These are phyloP conservation scores for Ceratocystis albifundus DNA, from an alignment of 2,329 filamentous ascomycete genomes.

Conservation along the genomic window DNA sequence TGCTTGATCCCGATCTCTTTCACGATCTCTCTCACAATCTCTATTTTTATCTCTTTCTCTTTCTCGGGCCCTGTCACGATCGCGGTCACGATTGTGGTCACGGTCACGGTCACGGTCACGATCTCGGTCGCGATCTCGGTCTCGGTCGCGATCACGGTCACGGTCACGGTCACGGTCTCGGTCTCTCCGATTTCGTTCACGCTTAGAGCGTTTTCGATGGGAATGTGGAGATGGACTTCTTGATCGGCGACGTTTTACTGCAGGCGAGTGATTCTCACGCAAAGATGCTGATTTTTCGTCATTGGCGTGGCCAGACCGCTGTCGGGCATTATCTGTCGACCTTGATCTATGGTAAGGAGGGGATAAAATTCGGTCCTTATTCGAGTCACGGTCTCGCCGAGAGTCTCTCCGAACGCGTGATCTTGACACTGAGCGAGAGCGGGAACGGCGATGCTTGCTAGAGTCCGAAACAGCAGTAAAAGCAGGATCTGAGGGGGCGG, in stretches of 20 bases:
- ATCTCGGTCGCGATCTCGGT: conserved; percentile 3
- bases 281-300: conserved; percentile 11
- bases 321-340: conserved; percentile 8
- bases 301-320: neutral
- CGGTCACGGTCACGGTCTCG: conserved; percentile 6
- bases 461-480: neutral
- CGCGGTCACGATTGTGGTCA: conserved; percentile 10
- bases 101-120: conserved; percentile 9
- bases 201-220: conserved; percentile 10
- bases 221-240: conserved; percentile 19
- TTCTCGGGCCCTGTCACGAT: conserved; percentile 15
- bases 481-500: neutral
- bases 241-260: conserved; percentile 20
- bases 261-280: conserved; percentile 19
- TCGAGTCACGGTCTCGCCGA: conserved; percentile 10
- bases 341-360: conserved; percentile 13
- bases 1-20: neutral
- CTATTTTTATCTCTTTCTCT: conserved; percentile 9
- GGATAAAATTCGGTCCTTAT: neutral
- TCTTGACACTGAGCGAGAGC: conserved; percentile 7
- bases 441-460: neutral
- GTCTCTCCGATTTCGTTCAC: conserved; percentile 13
- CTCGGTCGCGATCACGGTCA: conserved; percentile 9
- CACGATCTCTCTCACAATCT: no score
- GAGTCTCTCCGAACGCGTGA: conserved; percentile 12